Evolutionary conservation across 2,329 filamentous ascomycete species (phyloP).

Genomic region (Fusarium sp.): DNA sequence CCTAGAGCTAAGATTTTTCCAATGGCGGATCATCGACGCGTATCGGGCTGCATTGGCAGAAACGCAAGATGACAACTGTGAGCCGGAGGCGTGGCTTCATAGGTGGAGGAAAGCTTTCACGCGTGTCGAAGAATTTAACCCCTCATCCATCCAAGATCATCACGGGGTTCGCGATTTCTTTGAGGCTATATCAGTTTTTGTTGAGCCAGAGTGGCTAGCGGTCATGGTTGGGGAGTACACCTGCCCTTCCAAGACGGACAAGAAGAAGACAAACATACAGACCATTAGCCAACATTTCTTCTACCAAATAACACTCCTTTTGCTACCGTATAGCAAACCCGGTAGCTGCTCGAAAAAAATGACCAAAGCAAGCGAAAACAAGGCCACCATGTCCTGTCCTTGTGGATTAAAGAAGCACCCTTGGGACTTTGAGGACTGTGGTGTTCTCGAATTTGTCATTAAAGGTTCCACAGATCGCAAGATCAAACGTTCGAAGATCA

Average conservation of each 20-base stretch:
- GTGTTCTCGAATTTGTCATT: not conserved
- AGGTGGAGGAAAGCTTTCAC: not conserved
- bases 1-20: too few relatives aligned
- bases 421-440: not conserved
- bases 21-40: not conserved
- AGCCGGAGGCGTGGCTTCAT: not conserved
- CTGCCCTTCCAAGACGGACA: not conserved
- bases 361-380: not conserved
- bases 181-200: not conserved
- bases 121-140: not conserved
- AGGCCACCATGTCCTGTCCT: not conserved
- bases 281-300: not conserved
- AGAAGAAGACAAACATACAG: not conserved
- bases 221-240: not conserved
- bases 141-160: not conserved
- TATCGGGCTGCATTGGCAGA: not conserved
- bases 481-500: not conserved
- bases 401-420: not conserved
- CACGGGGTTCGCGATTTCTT: not conserved
- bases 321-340: not conserved
- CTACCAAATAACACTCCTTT: not conserved
- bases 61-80: not conserved
- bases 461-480: not conserved
- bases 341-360: not conserved
- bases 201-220: not conserved